Base-by-base conservation (phyloP, 2,329 filamentous ascomycete genomes). In the Nigrospora oryzae region DNA sequence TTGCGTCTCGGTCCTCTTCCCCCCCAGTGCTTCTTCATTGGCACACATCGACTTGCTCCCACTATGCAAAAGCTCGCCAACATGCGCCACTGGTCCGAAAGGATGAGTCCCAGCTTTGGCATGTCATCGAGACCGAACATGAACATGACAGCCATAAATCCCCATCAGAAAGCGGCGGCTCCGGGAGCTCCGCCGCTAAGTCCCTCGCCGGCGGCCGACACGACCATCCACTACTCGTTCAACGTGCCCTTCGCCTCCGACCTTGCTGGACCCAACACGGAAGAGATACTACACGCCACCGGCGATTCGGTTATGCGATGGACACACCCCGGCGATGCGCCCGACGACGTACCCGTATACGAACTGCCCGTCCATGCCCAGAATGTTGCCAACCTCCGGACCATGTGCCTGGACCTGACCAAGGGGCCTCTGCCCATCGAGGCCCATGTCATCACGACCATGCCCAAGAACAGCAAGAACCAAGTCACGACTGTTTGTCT, bases 241-340 rank as follows among this genome's bases (percentile, higher is more conserved):
- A 97, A 96, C 63, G 86, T 98, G 40, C 93, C 93, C 49, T 96
- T 97, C 68, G 84, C 89, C 55, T 95, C 88, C 52, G 91, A 91
- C 58, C 81, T 98, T 49, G 80, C 87, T 51, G 93, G 93, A 32
- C 93, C 93, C 51, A 89, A 97, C 59, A 86, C 86, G 54, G 89
- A 96, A 65, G 90, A 97, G 66, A 88, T 98, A 58, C 79, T 97
- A 49, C 91, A 96, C 68, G 89, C 91, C 51, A 95, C 87, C 51
- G 81, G 83, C 46, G 86, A 89, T 55, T 90, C 91, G 49, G 83
- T 95, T 52, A 79, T 91, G 53, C 83, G 88, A 63, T 98, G 93
- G 93, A 93, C 89, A 42, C 91, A 95, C 65, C 86, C 91, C 51
- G 86, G 88, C 62, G 89, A 87, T 56, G 86, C 87, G 44, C 81